Base-by-base conservation (phyloP, 129 eudicot genomes). In the Flaveria brownii region DNA sequence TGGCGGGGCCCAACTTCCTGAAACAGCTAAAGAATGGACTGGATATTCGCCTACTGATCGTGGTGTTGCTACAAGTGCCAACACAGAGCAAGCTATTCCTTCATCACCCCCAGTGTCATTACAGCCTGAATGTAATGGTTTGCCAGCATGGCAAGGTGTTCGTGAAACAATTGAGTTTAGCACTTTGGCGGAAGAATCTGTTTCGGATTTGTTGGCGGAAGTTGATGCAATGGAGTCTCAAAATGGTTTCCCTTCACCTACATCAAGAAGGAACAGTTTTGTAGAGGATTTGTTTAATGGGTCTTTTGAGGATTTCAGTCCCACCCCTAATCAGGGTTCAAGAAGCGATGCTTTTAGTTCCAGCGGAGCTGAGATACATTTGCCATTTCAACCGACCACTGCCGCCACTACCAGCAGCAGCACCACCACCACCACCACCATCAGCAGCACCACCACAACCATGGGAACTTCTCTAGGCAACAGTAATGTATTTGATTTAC, bases 141-240 rank as follows among this genome's bases (percentile, higher is more conserved):
- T 61, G 50, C 41, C 80, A 39, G 64, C 84, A 30, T 88, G 95
- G 95, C 90, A 85, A 56, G 81, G 82, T 17, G 81, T 65, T 2
- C 65, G 60, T 66, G 96, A 87, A 69, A 87, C 84, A 5, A 92
- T 92, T 17, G 98, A 89, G 84, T 88, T 92, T 64, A 87, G 87
- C 79, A 89, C 94, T 61, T 74, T 90, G 83, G 96, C 90, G 28
- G 98, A 92, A 85, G 98, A 92, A 64, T 92, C 93, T 12, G 96
- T 92, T 47, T 92, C 98, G 1, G 98, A 92, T 71, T 74, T 92
- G 42, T 75, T 92, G 75, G 92, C 98, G 33, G 92, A 92, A 86
- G 98, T 90, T 16, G 97, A 87, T 72, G 96, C 97, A n/a, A 88
- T 92, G 96, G 98, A 92, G 84, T 90, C 98, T 51, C 91, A 84